phyloP scores from a whole-genome alignment of 2,329 filamentous ascomycete genomes.

The Blastomyces emzantsi region DNA sequence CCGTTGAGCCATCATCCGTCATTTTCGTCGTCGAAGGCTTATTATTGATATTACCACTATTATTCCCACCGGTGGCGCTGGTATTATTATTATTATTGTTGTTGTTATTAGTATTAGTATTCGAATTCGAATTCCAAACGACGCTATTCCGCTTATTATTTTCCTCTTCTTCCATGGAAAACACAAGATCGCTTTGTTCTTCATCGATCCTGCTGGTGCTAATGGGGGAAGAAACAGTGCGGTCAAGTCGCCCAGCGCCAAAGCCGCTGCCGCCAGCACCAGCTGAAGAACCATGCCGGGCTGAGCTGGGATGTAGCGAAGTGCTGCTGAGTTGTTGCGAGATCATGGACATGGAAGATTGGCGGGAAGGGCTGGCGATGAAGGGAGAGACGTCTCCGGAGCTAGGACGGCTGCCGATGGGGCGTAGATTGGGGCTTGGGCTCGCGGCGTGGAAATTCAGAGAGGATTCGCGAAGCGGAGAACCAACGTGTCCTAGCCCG shows the following conservation, averaged over 20 bases:
- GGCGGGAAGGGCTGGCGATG: slow-evolving; percentile 47
- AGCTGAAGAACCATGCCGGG: slow-evolving; percentile 28
- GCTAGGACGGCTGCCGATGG: slow-evolving; percentile 40
- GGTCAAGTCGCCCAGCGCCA: slow-evolving; percentile 27
- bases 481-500: slow-evolving; percentile 54
- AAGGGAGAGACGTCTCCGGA: slow-evolving; percentile 44
- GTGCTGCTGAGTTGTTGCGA: slow-evolving; percentile 47
- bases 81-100: slow-evolving; percentile 15
- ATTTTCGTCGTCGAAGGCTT: slow-evolving; percentile 12
- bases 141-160: slow-evolving; percentile 35
- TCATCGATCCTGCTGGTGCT: slow-evolving; percentile 41
- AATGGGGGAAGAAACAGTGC: slow-evolving; percentile 39
- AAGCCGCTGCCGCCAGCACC: slow-evolving; percentile 22
- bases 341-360: slow-evolving; percentile 53
- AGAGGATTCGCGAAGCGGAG: slow-evolving; percentile 55
- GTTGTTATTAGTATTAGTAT: background rate
- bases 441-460: slow-evolving; percentile 37
- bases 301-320: slow-evolving; percentile 36
- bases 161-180: slow-evolving; percentile 45
- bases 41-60: slow-evolving; percentile 22
- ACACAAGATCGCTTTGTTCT: slow-evolving; percentile 40
- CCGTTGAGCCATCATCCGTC: slow-evolving; percentile 8
- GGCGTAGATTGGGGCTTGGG: slow-evolving; percentile 42
- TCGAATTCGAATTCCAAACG: slow-evolving; percentile 25
- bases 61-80: slow-evolving; percentile 17